These are phyloP conservation scores for Rozella allomycis DNA, from an alignment of 371 early-diverging fungal genomes.

Conservation along the genomic window DNA sequence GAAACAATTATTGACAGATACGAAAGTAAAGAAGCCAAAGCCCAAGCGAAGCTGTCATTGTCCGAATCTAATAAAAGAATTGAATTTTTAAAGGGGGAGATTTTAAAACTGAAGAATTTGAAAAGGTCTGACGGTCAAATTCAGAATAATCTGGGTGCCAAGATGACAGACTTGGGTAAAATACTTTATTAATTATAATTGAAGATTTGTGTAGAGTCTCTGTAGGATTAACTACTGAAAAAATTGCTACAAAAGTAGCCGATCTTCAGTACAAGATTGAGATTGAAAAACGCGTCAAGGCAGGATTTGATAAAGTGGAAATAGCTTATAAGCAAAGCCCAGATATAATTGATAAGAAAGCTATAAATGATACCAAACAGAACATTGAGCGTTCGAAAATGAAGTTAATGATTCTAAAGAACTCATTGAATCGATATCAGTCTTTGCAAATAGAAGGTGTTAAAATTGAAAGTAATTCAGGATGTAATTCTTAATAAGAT, in stretches of 20 bases:
- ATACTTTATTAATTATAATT: neutral
- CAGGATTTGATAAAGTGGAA: slow-evolving; percentile 42
- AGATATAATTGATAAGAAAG: slow-evolving; percentile 23
- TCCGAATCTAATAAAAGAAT: slow-evolving; percentile 55
- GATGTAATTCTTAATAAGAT: slow-evolving; percentile 6
- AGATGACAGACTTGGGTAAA: neutral
- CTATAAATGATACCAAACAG: slow-evolving; percentile 33
- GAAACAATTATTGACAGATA: slow-evolving; percentile 39
- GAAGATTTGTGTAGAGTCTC: neutral
- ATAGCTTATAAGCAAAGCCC: slow-evolving; percentile 8
- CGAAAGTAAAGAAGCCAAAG: slow-evolving; percentile 38
- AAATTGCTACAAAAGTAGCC: slow-evolving; percentile 59
- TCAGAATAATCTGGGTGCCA: neutral
- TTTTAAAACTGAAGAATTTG: slow-evolving; percentile 32
- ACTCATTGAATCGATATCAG: slow-evolving; percentile 60
- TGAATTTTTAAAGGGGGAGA: slow-evolving; percentile 49
- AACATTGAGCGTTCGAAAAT: slow-evolving; percentile 49
- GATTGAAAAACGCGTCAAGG: slow-evolving; percentile 62
- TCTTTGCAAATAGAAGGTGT: slow-evolving; percentile 47
- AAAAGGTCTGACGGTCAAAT: neutral
- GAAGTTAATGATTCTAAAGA: slow-evolving; percentile 50
- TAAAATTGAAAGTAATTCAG: neutral
- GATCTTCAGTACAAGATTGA: slow-evolving; percentile 66
- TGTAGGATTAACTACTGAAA: slow-evolving; percentile 19
- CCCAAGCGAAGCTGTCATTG: slow-evolving; percentile 54